Evolutionary conservation across 2,329 filamentous ascomycete species (phyloP).

Genomic region (Parafenestella ontariensis): DNA sequence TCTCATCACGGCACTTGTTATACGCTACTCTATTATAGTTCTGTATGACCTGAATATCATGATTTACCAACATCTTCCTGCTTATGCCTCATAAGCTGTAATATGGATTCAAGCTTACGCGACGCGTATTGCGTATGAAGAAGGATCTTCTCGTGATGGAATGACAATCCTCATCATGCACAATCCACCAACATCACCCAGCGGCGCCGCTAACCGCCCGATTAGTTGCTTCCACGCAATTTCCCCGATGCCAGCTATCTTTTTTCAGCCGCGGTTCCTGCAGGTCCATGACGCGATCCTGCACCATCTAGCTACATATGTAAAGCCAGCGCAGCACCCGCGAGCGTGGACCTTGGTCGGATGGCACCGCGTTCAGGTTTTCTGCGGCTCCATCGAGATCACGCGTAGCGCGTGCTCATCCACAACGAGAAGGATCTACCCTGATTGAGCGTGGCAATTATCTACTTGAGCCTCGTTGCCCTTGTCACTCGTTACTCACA

Average conservation of each 20-base stretch:
- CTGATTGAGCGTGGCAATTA: constrained; percentile 11
- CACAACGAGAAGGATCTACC: constrained; percentile 9
- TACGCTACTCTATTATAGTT: constrained; percentile 20
- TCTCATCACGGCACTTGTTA: constrained; percentile 17
- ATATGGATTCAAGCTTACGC: background rate
- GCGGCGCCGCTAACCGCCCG: constrained; percentile 8
- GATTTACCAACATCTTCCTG: constrained; percentile 17
- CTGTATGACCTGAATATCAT: constrained; percentile 7
- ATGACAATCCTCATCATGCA: constrained; percentile 1
- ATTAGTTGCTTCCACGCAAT: constrained; percentile 13
- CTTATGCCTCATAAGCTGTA: constrained; percentile 4
- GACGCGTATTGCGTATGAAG: background rate
- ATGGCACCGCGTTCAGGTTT: constrained; percentile 8
- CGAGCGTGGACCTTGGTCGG: constrained; percentile 11
- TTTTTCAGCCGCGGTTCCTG: constrained; percentile 20
- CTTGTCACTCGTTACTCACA: constrained; percentile 5
- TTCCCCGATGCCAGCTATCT: constrained; percentile 19
- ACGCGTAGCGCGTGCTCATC: constrained; percentile 6
- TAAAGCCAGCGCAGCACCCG: constrained; percentile 25
- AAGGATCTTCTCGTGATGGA: background rate
- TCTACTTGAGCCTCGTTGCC: constrained; percentile 2
- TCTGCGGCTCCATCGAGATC: constrained; percentile 16
- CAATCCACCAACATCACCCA: constrained; percentile 15
- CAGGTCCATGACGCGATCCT: constrained; percentile 20
- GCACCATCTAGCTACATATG: constrained; percentile 10